Evolutionary conservation across 306 rosid genomes (phyloP).

Genomic region (Gynostemma pentaphyllum): DNA sequence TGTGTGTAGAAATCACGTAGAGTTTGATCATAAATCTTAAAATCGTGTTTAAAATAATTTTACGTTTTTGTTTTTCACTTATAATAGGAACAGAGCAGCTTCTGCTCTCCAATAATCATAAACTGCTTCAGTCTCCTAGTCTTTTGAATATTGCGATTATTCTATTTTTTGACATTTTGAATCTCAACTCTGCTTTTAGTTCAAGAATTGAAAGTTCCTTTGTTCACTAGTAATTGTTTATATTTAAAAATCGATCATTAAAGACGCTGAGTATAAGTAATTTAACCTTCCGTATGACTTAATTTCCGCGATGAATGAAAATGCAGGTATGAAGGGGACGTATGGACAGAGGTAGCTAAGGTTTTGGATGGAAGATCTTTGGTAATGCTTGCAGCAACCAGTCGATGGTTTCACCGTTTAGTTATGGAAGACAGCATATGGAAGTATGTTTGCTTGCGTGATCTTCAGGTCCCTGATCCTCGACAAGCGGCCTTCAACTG

Average conservation of each 20-base stretch:
- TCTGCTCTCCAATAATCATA: neutral
- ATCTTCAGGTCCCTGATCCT: slow-evolving; percentile 74
- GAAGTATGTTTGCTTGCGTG: slow-evolving; percentile 71
- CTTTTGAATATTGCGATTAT: neutral
- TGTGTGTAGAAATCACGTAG: neutral
- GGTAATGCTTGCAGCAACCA: slow-evolving; percentile 70
- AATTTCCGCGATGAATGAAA: neutral
- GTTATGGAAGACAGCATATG: slow-evolving; percentile 69
- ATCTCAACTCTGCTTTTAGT: neutral
- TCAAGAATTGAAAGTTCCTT: neutral
- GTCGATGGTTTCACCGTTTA: slow-evolving; percentile 58
- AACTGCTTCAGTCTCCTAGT: neutral
- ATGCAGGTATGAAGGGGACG: slow-evolving; percentile 68
- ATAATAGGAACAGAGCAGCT: neutral
- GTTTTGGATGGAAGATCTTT: slow-evolving; percentile 71
- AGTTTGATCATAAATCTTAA: neutral
- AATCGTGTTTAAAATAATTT: neutral
- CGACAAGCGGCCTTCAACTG: slow-evolving; percentile 48
- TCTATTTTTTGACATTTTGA: neutral
- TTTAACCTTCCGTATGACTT: neutral
- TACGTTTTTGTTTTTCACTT: neutral
- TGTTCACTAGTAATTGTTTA: neutral
- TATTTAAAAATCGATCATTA: neutral
- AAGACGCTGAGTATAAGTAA: neutral
- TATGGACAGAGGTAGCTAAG: slow-evolving; percentile 90